Evolutionary conservation across 192 early-diverging fungal species (phyloP), one percentile per base, ranked within the genome.

Genomic region (Umbelopsis vinacea): DNA sequence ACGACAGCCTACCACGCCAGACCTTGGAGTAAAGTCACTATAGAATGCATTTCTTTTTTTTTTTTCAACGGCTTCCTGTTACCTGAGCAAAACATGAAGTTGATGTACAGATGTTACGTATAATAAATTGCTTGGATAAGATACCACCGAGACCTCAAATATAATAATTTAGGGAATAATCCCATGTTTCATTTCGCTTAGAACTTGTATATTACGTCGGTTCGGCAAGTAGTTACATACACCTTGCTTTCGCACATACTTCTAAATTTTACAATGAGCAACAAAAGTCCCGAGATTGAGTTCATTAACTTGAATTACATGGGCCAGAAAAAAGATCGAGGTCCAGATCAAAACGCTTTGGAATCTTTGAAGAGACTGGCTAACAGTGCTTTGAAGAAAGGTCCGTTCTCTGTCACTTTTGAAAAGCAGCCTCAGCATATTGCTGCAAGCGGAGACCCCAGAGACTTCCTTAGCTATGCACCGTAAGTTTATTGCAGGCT

Each of bases 401-500:
- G 78, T 2, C 74, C 78, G 26, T 79, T 75, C 38, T 71, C 63
- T 24, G 55, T 79, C 33, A 50, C 47, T 22, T 66, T 43, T 33
- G 53, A 71, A 26, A 79, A 79, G 24, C 21, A 45, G 29, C 10
- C 43, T 11, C 70, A 66, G 14, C 71, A 75, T 66, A 75, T 72
- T 45, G 73, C 78, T 19, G 70, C 78, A 21, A 71, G 69, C 33
- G 55, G 67, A 12, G 78, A 79, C 35, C 45, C 52, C 37, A 70
- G 63, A 21, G 78, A 79, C 46, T 79, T 79, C 72, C 46, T 75
- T 10, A 75, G 73, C 52, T 74, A 75, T 67, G 78, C 78, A 43
- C 78, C 78, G 73, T 79, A 73, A 52, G 76, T 71, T 17, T 21
- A 5, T 38, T 66, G 21, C 7, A 33, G 8, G 50, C n/a, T 33